A percentile compares a stretch with the other conserved stretches of the same genome.
phyloP scores from a whole-genome alignment of 2,329 filamentous ascomycete genomes.

The Dendryphion nanum region DNA sequence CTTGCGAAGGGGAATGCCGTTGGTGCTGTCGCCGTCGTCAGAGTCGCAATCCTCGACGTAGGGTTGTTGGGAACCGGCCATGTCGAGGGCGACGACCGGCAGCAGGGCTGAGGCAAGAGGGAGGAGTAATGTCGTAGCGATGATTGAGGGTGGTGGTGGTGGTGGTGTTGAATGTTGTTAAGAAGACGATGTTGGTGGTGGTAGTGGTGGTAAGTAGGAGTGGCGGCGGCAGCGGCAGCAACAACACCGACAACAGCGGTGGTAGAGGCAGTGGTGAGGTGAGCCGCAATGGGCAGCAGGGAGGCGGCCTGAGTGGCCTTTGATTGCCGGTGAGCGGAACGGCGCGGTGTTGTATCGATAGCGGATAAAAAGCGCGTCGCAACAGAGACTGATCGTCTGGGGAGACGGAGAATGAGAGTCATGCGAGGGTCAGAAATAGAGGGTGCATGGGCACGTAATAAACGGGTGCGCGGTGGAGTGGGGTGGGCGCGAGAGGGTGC shows the following conservation, averaged over 20 bases:
- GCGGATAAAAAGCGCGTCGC: not conserved
- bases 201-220: too few species aligned
- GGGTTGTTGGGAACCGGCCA: slow-evolving; percentile 24
- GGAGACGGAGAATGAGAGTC: not conserved
- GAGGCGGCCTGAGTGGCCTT: not conserved
- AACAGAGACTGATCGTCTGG: not conserved
- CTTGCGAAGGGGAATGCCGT: slow-evolving; percentile 31
- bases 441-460: not conserved
- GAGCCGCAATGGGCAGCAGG: too few species aligned
- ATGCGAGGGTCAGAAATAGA: not conserved
- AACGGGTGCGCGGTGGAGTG: not conserved
- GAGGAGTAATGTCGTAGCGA: not conserved
- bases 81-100: slow-evolving; percentile 9
- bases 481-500: not conserved
- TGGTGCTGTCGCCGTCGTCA: slow-evolving; percentile 32
- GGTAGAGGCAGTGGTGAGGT: not conserved
- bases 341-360: not conserved
- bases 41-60: slow-evolving; percentile 43
- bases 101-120: too few species aligned
- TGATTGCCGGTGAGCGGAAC: not conserved
- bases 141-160: slow-evolving; percentile 3
- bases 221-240: not conserved
- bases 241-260: not conserved
- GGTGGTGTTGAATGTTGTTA: slow-evolving; percentile 1
- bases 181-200: not conserved